A percentile compares a stretch with the other conserved stretches of the same genome.
These are phyloP conservation scores for Sporothrix sp. DNA, from an alignment of 2,329 filamentous ascomycete species.

Conservation along the genomic window DNA sequence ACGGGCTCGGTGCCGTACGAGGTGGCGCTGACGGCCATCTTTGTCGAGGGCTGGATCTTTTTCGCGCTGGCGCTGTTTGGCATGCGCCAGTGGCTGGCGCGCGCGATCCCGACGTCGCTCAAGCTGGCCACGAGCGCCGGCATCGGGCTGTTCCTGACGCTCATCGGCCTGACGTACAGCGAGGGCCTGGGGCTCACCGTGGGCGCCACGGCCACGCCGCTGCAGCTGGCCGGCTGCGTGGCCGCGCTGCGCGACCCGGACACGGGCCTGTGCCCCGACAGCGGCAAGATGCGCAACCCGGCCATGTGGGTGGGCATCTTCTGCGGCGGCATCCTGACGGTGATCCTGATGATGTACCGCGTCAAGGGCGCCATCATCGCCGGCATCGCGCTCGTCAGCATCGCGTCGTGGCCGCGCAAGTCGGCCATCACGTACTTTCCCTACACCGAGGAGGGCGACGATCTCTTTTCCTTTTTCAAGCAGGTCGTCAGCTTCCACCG, in stretches of 20 bases:
- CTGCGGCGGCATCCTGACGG: constrained; percentile 63
- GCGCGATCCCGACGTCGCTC: constrained; percentile 53
- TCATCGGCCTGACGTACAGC: constrained; percentile 62
- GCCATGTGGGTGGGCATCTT: constrained; percentile 80
- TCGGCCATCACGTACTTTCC: constrained; percentile 68
- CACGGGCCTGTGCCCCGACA: constrained; percentile 19
- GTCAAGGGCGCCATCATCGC: constrained; percentile 67
- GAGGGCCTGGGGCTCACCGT: constrained; percentile 69
- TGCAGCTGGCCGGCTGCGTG: constrained; percentile 67
- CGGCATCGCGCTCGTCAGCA: constrained; percentile 60
- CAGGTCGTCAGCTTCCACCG: constrained; percentile 63
- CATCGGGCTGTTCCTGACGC: constrained; percentile 54
- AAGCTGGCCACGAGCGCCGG: constrained; percentile 57
- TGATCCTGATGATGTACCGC: constrained; percentile 69
- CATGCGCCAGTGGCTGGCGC: constrained; percentile 63
- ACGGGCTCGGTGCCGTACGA: constrained; percentile 47
- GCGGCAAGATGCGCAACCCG: constrained; percentile 24
- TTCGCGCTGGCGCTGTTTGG: constrained; percentile 55
- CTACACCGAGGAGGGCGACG: constrained; percentile 51
- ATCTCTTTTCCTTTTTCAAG: constrained; percentile 61
- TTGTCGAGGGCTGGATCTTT: constrained; percentile 56
- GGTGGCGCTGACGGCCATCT: constrained; percentile 53
- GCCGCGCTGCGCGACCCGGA: constrained; percentile 39
- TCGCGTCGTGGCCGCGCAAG: constrained; percentile 60
- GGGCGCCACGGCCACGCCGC: constrained; percentile 57